A percentile compares a stretch with the other conserved stretches of the same genome.
These are phyloP conservation scores for Mrakia gelida DNA, from an alignment of 768 basidiomycete genomes.

Conservation along the genomic window DNA sequence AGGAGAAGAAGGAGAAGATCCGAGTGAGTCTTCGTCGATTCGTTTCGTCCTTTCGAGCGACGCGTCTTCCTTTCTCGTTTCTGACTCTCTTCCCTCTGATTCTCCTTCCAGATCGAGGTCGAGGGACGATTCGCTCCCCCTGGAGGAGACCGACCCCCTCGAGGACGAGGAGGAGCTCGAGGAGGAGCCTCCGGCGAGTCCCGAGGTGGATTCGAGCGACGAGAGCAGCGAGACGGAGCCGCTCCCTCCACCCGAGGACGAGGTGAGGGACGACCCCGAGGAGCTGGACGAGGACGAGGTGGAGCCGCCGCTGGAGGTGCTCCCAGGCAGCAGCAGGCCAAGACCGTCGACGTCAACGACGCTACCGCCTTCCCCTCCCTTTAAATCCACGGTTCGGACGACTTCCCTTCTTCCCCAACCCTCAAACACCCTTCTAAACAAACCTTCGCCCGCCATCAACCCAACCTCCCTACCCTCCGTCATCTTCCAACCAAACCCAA, in stretches of 20 bases:
- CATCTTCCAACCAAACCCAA: background rate
- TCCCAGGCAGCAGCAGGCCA: constrained; percentile 24
- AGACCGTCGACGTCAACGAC: constrained; percentile 29
- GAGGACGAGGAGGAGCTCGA: constrained; percentile 32
- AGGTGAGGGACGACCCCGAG: constrained; percentile 15
- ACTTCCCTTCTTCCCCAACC: background rate
- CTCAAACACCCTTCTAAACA: constrained; percentile 6
- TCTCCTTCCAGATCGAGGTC: constrained; percentile 19
- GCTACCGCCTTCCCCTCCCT: constrained; percentile 31
- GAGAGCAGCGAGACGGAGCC: constrained; percentile 22
- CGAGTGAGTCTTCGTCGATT: constrained; percentile 3
- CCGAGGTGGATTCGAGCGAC: constrained; percentile 23
- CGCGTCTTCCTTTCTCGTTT: background rate
- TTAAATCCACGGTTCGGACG: background rate
- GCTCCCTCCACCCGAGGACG: constrained; percentile 15
- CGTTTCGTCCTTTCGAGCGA: background rate
- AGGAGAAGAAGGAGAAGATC: constrained; percentile 32
- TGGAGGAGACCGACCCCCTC: constrained; percentile 27
- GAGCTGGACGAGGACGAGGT: constrained; percentile 15
- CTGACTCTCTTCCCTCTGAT: background rate
- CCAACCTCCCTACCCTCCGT: background rate
- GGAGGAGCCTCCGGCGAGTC: constrained; percentile 20
- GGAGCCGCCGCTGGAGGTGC: constrained; percentile 24
- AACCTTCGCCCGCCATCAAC: constrained; percentile 1
- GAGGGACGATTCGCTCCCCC: constrained; percentile 29